A percentile compares a stretch with the other conserved stretches of the same genome.
phyloP scores from a whole-genome alignment of 495 filamentous ascomycete species.

The Pyrenopolyporus hunteri region DNA sequence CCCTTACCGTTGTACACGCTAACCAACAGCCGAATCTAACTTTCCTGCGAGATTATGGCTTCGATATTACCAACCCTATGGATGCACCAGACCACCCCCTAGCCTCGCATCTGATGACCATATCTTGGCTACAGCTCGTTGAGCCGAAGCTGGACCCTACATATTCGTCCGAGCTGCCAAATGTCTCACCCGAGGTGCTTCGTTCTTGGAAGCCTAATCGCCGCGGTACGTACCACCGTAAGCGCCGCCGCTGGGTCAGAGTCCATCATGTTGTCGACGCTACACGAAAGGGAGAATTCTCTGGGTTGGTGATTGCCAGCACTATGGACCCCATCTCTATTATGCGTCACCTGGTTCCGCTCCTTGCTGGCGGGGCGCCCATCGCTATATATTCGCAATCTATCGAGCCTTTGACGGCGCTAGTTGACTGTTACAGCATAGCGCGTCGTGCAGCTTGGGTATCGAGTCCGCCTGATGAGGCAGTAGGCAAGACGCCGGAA shows the following conservation, averaged over 20 bases:
- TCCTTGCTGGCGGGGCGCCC: constrained; percentile 80
- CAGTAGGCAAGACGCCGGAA: constrained; percentile 43
- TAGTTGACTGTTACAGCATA: constrained; percentile 82
- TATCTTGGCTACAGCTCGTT: constrained; percentile 90
- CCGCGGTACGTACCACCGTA: constrained; percentile 80
- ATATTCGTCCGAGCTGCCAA: constrained; percentile 65
- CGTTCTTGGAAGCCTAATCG: constrained; percentile 74
- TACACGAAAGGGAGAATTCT: constrained; percentile 75
- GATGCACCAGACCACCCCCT: constrained; percentile 72
- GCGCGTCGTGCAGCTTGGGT: constrained; percentile 74
- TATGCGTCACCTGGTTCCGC: constrained; percentile 72
- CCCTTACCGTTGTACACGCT: constrained; percentile 85
- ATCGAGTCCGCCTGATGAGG: constrained; percentile 44
- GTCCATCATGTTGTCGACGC: constrained; percentile 71
- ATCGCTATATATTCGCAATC: constrained; percentile 83
- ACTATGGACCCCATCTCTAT: constrained; percentile 80
- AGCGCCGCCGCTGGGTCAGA: constrained; percentile 79
- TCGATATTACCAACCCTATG: constrained; percentile 69
- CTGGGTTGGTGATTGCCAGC: constrained; percentile 80
- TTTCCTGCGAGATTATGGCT: constrained; percentile 85
- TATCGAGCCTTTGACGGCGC: constrained; percentile 73
- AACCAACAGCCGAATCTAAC: constrained; percentile 88
- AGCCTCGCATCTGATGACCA: constrained; percentile 74
- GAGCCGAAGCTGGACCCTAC: constrained; percentile 73
- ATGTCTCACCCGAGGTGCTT: constrained; percentile 60